Evolutionary conservation across 2,329 filamentous ascomycete genomes (phyloP).

Genomic region (Calonectria fujianensis): DNA sequence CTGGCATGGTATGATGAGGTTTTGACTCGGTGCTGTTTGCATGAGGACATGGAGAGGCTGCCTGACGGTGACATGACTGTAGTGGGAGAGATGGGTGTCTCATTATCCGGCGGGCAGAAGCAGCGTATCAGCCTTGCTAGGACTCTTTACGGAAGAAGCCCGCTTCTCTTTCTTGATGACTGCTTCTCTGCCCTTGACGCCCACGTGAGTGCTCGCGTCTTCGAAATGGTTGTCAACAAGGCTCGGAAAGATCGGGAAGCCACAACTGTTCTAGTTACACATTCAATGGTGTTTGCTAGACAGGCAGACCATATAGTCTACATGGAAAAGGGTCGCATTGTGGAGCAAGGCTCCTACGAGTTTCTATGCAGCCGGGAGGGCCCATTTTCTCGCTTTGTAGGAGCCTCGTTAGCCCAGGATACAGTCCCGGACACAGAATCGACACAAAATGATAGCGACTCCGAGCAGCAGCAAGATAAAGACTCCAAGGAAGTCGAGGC

Average conservation of each 20-base stretch:
- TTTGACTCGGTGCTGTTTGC: not conserved
- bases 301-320: constrained; percentile 11
- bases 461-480: not conserved
- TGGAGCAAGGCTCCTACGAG: not conserved
- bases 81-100: constrained; percentile 13
- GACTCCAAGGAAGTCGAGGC: not conserved
- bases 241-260: not conserved
- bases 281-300: not conserved
- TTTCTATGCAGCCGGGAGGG: not conserved
- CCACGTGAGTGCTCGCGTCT: constrained; percentile 10
- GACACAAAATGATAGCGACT: not conserved
- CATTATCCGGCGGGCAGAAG: constrained; percentile 9
- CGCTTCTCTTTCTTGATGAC: not conserved
- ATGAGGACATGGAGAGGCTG: constrained; percentile 7
- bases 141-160: constrained; percentile 1
- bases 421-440: not conserved
- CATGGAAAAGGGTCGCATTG: constrained; percentile 3
- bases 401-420: not conserved
- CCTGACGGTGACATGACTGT: constrained; percentile 11
- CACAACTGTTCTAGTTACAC: constrained; percentile 1
- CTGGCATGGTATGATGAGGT: constrained; percentile 10
- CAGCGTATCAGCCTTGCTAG: constrained; percentile 8
- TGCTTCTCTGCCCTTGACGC: constrained; percentile 9
- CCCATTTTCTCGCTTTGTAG: not conserved
- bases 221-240: not conserved